Conservation (phyloP, 2,329 filamentous ascomycete species). For the Chrysoporthe austroafricana region DNA sequence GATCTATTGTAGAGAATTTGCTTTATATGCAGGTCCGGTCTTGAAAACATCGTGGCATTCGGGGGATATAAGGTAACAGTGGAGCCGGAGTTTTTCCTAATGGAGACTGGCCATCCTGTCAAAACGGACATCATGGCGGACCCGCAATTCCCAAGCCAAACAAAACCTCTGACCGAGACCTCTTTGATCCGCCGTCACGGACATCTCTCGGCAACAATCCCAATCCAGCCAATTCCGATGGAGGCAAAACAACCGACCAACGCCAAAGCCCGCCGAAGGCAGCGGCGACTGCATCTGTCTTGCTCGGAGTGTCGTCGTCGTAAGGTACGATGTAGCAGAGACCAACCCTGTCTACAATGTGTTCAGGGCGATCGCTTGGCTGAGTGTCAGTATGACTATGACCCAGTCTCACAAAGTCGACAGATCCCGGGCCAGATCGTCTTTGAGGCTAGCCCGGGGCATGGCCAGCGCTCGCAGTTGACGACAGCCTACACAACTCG, state of each 20-base stretch:
- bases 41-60: not conserved
- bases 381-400: constrained; percentile 7
- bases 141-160: constrained; percentile 2
- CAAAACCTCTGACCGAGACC: constrained; percentile 1
- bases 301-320: constrained; percentile 48
- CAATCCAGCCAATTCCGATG: constrained; percentile 27
- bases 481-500: not conserved
- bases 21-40: not conserved
- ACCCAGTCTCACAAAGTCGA: not conserved
- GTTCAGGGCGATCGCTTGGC: constrained; percentile 30
- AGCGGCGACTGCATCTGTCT: constrained; percentile 30
- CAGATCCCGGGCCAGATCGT: constrained; percentile 16
- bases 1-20: too few relatives aligned
- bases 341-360: constrained; percentile 47
- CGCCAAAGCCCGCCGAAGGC: constrained; percentile 7
- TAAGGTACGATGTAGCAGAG: constrained; percentile 49
- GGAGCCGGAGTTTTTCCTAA: constrained; percentile 7
- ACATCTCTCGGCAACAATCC: constrained; percentile 1
- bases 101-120: not conserved
- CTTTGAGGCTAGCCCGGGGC: constrained; percentile 2
- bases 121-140: not conserved
- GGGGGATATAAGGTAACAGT: not conserved
- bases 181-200: not conserved
- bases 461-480: not conserved
- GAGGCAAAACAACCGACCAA: not conserved